A percentile compares a stretch with the other conserved stretches of the same genome.
These are phyloP conservation scores for Ogataea paradorogensis DNA, from an alignment of 805 yeast species.

Conservation along the genomic window DNA sequence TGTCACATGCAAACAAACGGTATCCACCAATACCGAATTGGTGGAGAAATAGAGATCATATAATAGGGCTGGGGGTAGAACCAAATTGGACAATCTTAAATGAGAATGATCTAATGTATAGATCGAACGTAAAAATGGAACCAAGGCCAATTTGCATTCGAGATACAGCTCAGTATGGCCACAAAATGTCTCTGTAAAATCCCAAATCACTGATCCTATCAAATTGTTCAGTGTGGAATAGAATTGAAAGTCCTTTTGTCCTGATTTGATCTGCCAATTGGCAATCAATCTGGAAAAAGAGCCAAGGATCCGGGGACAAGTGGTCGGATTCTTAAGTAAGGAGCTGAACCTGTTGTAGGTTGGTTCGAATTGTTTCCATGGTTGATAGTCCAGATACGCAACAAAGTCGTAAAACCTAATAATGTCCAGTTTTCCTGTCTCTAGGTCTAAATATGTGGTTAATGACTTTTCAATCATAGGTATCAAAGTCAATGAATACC, in stretches of 20 bases:
- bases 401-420: conserved; percentile 20
- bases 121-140: conserved; percentile 15
- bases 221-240: conserved; percentile 19
- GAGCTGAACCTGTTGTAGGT: conserved; percentile 6
- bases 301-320: conserved; percentile 2
- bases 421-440: conserved; percentile 3
- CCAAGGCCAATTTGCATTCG: conserved; percentile 9
- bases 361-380: conserved; percentile 17
- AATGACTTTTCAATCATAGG: conserved; percentile 11
- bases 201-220: conserved; percentile 9
- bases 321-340: conserved; percentile 2
- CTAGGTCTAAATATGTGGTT: background rate
- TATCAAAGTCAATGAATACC: conserved; percentile 5
- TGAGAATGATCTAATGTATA: conserved; percentile 22
- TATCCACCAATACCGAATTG: conserved; percentile 46
- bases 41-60: conserved; percentile 39
- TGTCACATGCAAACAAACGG: conserved; percentile 44
- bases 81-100: conserved; percentile 26
- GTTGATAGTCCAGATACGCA: conserved; percentile 7
- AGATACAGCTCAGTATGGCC: conserved; percentile 5
- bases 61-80: conserved; percentile 40
- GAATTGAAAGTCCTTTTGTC: conserved; percentile 5
- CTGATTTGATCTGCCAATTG: conserved; percentile 15
- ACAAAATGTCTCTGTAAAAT: conserved; percentile 10
- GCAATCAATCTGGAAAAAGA: conserved; percentile 10